These are phyloP conservation scores for Grosmannia clavigera DNA, from an alignment of 2,329 filamentous ascomycete species.

Conservation along the genomic window DNA sequence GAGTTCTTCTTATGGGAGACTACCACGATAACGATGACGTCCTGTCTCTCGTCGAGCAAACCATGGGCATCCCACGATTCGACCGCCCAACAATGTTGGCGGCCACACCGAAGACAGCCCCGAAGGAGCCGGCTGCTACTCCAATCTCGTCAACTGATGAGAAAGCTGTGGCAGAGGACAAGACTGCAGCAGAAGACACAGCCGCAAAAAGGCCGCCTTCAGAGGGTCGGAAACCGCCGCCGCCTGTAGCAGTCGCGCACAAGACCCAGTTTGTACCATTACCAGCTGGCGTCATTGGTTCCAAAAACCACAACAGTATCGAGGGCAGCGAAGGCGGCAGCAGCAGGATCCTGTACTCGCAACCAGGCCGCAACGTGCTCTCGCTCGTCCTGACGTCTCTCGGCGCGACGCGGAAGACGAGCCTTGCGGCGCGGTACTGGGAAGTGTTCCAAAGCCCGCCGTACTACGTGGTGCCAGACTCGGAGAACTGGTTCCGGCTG, in stretches of 20 bases:
- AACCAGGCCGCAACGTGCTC: constrained; percentile 46
- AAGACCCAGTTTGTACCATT: neutral
- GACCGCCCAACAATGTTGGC: constrained; percentile 13
- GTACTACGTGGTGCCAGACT: constrained; percentile 56
- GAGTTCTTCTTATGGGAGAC: constrained; percentile 56
- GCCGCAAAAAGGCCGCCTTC: neutral
- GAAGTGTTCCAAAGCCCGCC: constrained; percentile 47
- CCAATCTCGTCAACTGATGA: neutral
- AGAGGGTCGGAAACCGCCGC: neutral
- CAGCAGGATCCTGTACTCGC: constrained; percentile 20
- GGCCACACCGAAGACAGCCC: neutral
- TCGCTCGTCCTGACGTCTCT: constrained; percentile 58
- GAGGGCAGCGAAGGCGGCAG: neutral
- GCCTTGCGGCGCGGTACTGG: constrained; percentile 68
- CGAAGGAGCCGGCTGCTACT: neutral
- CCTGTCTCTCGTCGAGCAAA: constrained; percentile 65
- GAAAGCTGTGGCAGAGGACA: neutral
- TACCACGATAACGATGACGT: constrained; percentile 57
- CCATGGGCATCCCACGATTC: constrained; percentile 58
- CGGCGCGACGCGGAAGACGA: constrained; percentile 43
- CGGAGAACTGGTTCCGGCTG: constrained; percentile 55
- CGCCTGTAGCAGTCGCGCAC: neutral
- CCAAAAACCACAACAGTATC: neutral
- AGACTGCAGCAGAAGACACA: neutral
- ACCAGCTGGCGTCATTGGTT: neutral